These are phyloP conservation scores for Leccinum solheimii DNA, from an alignment of 1,284 basidiomycete species.

Conservation along the genomic window DNA sequence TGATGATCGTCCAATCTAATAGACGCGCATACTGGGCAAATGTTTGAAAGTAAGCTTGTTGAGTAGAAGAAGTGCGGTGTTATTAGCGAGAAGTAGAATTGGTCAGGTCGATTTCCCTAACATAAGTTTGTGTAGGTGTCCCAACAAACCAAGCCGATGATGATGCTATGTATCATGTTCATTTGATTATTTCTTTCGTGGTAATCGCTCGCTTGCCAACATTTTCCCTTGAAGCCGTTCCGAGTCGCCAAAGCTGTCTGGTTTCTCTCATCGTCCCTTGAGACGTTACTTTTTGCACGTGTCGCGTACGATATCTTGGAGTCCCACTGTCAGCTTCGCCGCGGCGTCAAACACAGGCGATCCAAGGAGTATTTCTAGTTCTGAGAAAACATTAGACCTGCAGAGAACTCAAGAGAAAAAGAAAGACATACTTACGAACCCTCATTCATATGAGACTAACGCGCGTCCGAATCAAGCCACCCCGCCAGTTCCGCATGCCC, in stretches of 20 bases:
- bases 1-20: neutral
- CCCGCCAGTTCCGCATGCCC: constrained; percentile 86
- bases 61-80: neutral
- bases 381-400: neutral
- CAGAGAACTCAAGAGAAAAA: neutral
- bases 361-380: neutral
- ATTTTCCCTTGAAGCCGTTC: neutral
- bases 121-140: neutral
- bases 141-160: too few relatives aligned
- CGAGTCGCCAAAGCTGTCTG: neutral
- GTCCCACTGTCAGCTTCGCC: neutral
- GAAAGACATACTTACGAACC: too few relatives aligned
- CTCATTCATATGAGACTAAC: constrained; percentile 69
- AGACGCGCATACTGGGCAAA: neutral
- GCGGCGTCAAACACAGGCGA: neutral
- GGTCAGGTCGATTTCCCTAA: neutral
- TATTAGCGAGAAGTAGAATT: neutral
- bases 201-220: neutral
- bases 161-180: neutral
- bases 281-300: neutral
- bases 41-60: neutral
- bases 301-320: neutral
- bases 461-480: constrained; percentile 75
- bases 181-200: neutral
- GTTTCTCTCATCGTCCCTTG: neutral